Evolutionary conservation across 805 yeast genomes (phyloP), one percentile per base, ranked within the genome.

Genomic region (Myxozyma vanderwaltii): DNA sequence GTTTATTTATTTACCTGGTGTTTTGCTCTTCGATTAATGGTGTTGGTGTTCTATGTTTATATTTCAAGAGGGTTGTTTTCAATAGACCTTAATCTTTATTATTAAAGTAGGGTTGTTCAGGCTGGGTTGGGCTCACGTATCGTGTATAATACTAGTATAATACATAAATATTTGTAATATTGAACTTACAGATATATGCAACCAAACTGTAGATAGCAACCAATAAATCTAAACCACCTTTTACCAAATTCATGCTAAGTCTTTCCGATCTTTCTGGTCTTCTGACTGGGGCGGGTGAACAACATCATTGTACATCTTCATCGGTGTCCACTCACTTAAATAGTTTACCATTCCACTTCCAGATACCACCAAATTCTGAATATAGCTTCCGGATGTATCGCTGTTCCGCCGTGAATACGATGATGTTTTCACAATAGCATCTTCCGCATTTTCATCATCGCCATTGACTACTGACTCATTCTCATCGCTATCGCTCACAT

Each of bases 251-350:
- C 21, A 38, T 38, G 43, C 43, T 19, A 38, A 4, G 17, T 47
- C 51, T 31, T 29, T 29, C 39, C 38, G 13, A 40, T 44, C 40
- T 46, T 44, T 19, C 8, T n/a, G n/a, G n/a, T 13, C 40, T 19
- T 19, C 6, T 15, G 40, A 24, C 10, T 24, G 21, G 17, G 51
- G 29, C 3, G 24, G 21, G 15, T 44, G 51, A 4, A 58, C 36
- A 13, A 52, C 40, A 17, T 43, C 54, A 26, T 38, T 38, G 36
- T 60, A 60, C 36, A 60, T 19, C 46, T 52, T 46, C 58, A 53
- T 43, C 17, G 64, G 61, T 33, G 64, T 48, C 64, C 64, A 60
- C 26, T 60, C 64, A 4, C 56, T 23, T 17, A 61, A 10, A 33
- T 58, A 61, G 38, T 40, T 53, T 4, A 39, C 51, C 33, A 53